phyloP scores from a whole-genome alignment of 495 filamentous ascomycete species.

The Lasiosphaeria hispida region DNA sequence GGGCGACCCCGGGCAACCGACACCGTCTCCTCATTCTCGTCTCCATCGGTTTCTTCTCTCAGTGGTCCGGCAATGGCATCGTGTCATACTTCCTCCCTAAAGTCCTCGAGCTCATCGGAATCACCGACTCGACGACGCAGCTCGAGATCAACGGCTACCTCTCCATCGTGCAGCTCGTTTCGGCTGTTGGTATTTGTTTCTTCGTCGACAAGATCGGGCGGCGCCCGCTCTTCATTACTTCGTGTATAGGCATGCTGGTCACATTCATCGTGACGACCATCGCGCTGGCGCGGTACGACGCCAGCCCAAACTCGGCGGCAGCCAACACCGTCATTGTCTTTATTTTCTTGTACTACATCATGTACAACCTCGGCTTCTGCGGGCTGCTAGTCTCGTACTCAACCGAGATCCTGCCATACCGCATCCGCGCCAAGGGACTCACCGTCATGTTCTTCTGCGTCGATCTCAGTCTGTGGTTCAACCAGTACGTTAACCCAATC shows the following conservation, averaged over 20 bases:
- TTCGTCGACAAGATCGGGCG: conserved; percentile 47
- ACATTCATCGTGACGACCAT: conserved; percentile 52
- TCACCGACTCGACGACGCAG: conserved; percentile 35
- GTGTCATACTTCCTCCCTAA: conserved; percentile 35
- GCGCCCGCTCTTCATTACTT: conserved; percentile 46
- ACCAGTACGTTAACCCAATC: conserved; percentile 51
- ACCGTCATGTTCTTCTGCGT: conserved; percentile 45
- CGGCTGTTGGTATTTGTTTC: conserved; percentile 37
- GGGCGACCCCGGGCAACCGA: conserved; percentile 24
- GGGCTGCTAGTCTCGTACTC: conserved; percentile 38
- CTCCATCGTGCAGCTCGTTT: conserved; percentile 36
- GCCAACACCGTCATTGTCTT: conserved; percentile 41
- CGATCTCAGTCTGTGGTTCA: conserved; percentile 46
- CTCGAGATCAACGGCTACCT: conserved; percentile 43
- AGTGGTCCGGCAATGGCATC: conserved; percentile 33
- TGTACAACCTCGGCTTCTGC: conserved; percentile 54
- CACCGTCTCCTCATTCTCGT: conserved; percentile 26
- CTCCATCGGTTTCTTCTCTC: conserved; percentile 33
- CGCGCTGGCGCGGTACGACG: conserved; percentile 47
- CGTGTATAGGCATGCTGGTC: conserved; percentile 52
- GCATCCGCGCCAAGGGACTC: conserved; percentile 45
- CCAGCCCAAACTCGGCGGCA: conserved; percentile 19
- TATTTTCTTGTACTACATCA: conserved; percentile 53
- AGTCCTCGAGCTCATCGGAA: conserved; percentile 39
- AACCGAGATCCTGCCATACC: conserved; percentile 43